Conservation (phyloP, 192 early-diverging fungal genomes). For the Umbelopsis vinacea region DNA sequence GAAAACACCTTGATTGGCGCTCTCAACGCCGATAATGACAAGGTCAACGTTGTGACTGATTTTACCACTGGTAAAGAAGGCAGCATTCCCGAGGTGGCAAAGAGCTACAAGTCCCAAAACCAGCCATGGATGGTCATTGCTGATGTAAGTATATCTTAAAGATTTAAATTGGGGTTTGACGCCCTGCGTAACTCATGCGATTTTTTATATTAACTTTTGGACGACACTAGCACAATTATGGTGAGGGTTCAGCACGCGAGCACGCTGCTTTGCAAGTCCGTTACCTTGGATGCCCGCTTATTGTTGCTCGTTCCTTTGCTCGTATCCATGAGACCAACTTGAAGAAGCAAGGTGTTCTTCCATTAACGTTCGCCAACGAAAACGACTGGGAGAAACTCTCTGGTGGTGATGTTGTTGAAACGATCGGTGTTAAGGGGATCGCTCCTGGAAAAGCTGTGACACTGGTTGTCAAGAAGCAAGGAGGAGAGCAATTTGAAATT, state of each 20-base stretch:
- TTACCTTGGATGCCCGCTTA: constrained; percentile 81
- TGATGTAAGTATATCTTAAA: constrained; percentile 58
- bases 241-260: constrained; percentile 93
- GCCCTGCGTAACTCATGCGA: not conserved
- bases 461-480: constrained; percentile 59
- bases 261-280: constrained; percentile 90
- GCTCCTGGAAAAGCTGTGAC: constrained; percentile 63
- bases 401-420: constrained; percentile 67
- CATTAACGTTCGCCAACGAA: constrained; percentile 88
- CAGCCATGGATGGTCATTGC: constrained; percentile 84
- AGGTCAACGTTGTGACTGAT: constrained; percentile 83
- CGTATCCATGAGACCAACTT: constrained; percentile 99
- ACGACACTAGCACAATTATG: constrained; percentile 77
- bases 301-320: constrained; percentile 93
- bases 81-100: constrained; percentile 88
- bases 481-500: constrained; percentile 64
- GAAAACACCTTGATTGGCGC: constrained; percentile 98
- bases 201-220: constrained; percentile 8
- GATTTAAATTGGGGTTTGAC: not conserved
- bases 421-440: constrained; percentile 67
- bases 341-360: constrained; percentile 99
- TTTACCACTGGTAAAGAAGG: constrained; percentile 60
- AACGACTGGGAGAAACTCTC: constrained; percentile 81
- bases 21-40: constrained; percentile 87
- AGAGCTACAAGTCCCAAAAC: constrained; percentile 66